Evolutionary conservation across 2,329 filamentous ascomycete species (phyloP).

Genomic region (Shiraia sp.): DNA sequence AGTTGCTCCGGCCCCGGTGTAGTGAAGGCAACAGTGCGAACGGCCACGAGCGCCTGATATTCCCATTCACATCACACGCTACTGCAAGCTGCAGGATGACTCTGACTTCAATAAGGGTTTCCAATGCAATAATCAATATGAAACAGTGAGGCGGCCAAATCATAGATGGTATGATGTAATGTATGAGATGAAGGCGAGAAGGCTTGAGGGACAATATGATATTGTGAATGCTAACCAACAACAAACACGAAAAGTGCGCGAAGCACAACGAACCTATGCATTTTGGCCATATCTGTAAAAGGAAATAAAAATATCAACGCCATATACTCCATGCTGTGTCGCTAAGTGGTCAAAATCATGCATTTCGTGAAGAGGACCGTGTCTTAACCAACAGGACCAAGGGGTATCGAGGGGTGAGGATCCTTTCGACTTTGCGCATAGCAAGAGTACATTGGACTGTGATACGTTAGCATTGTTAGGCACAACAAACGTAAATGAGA

Average conservation of each 20-base stretch:
- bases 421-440: conserved; percentile 27
- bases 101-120: too few species aligned
- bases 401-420: conserved; percentile 26
- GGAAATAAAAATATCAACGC: background rate
- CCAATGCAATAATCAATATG: too few species aligned
- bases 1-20: background rate
- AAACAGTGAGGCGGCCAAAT: too few species aligned
- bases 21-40: background rate
- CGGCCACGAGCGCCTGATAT: background rate
- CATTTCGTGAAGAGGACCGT: background rate
- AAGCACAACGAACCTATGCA: too few species aligned
- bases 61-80: too few species aligned
- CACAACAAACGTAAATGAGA: background rate
- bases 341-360: background rate
- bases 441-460: conserved; percentile 35
- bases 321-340: background rate
- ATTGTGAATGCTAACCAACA: too few species aligned
- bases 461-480: conserved; percentile 7
- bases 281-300: too few species aligned
- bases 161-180: too few species aligned
- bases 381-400: conserved; percentile 16
- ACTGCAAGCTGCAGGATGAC: too few species aligned
- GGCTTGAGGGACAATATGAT: too few species aligned
- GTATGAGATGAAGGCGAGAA: too few species aligned
- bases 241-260: conserved; percentile 1